Base-by-base conservation (phyloP, 441 rosid genomes). In the Breynia disticha region DNA sequence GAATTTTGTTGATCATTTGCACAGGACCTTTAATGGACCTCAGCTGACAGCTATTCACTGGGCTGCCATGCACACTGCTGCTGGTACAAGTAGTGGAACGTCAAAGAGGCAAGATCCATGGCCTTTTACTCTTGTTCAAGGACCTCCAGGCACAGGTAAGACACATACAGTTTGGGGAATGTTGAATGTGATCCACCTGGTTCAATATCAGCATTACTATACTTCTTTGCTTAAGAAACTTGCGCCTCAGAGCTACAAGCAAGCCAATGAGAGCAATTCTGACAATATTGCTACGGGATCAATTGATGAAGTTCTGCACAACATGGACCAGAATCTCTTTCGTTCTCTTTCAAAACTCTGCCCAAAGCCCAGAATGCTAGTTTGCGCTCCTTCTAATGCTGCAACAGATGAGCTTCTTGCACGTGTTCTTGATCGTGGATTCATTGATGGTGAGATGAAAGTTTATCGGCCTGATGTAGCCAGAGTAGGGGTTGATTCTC, bases 121-220 rank as follows among this genome's bases (percentile, higher is more conserved):
- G 99, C 99, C 99, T 48, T 93, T 93, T 46, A 93, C 99, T 43
- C 97, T 93, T 55, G 99, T 93, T 60, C 99, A 93, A 62, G 99
- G 99, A 32, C 99, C 99, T 56, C 99, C 99, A 14, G 99, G 99
- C 65, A 93, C 99, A 45, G 99, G 99, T 68, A 93, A 93, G 84
- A 93, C 99, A 0, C 99, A 93, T 64, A 93, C 97, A 13, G 99
- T 93, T n/a, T 86, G 97, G 97, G 99, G 99, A 68, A 93, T 93
- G 97, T 81, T 93, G 63, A 93, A 93, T 80, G 99, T 93, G 56
- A 93, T 93, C 74, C 99, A 93, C 71, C 72, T 93, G 77, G 99
- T 93, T 60, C 99, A 89, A 59, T 93, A 93, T 74, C 99, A 93
- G 75, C 99, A 93, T 60, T 93, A 93, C 67, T 93, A 93, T 71